Evolutionary conservation across 208 protist genomes (phyloP).

Genomic region (Trypanosoma boissoni): DNA sequence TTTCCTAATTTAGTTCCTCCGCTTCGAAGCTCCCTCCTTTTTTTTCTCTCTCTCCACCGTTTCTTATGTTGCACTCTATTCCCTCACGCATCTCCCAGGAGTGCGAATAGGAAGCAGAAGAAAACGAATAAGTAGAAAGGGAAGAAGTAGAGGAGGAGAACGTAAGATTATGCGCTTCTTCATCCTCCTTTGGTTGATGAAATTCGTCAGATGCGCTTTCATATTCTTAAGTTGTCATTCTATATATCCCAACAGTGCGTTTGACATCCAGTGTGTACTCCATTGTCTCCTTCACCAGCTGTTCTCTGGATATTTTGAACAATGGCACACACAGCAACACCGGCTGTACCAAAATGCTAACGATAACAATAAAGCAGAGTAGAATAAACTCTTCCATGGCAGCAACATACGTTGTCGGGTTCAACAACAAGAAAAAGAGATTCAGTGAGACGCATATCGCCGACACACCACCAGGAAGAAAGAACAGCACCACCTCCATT

Average conservation of each 20-base stretch:
- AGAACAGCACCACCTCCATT: conserved; percentile 17
- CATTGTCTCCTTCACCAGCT: conserved; percentile 27
- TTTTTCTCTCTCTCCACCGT: no score
- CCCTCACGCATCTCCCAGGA: no score
- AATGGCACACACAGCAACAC: neutral
- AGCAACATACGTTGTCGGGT: conserved; percentile 9
- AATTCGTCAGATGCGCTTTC: neutral
- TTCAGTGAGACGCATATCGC: conserved; percentile 18
- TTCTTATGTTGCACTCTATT: no score
- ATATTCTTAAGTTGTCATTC: neutral
- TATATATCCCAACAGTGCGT: conserved; percentile 25
- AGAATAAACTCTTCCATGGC: conserved; percentile 11
- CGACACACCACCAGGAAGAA: conserved; percentile 16
- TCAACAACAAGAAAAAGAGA: conserved; percentile 23
- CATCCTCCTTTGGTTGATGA: no score
- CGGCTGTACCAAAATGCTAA: conserved; percentile 8
- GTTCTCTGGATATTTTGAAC: neutral
- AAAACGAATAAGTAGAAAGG: no score
- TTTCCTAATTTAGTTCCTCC: no score
- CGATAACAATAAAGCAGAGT: conserved; percentile 7
- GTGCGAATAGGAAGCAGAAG: no score
- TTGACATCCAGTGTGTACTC: conserved; percentile 16
- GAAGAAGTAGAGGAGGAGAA: no score
- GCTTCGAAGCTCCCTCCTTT: no score
- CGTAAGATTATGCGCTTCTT: no score